phyloP scores from a whole-genome alignment of 2,329 filamentous ascomycete species.

The Xylaria sp. region DNA sequence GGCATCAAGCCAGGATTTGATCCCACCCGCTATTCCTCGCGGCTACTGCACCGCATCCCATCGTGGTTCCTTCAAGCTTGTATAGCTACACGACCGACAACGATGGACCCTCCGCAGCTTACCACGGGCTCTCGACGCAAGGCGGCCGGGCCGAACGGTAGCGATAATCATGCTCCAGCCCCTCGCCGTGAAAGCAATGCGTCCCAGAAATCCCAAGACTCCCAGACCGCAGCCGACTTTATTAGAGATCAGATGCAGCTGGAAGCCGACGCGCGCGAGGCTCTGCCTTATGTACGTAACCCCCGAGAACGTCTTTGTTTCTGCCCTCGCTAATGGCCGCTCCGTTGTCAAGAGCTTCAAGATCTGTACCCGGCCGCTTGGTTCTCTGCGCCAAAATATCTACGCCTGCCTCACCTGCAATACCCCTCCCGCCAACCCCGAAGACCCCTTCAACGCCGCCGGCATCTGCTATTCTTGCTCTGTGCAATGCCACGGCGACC shows the following conservation, averaged over 20 bases:
- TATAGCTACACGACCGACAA: too few relatives aligned
- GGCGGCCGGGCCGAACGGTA: conserved; percentile 29
- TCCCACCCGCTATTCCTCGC: too few relatives aligned
- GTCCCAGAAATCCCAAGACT: conserved; percentile 62
- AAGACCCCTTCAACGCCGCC: conserved; percentile 71
- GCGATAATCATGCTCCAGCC: conserved; percentile 27
- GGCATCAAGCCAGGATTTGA: too few relatives aligned
- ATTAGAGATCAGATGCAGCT: conserved; percentile 88
- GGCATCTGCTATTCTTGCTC: conserved; percentile 97
- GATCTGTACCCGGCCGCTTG: conserved; percentile 88
- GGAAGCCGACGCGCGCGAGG: conserved; percentile 93
- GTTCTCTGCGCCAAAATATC: conserved; percentile 82
- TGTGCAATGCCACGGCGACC: conserved; percentile 94
- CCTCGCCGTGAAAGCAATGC: conserved; percentile 63
- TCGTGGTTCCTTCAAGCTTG: too few relatives aligned
- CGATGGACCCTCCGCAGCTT: conserved; percentile 46
- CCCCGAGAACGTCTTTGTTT: conserved; percentile 9
- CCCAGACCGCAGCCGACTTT: conserved; percentile 79
- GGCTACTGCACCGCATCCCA: too few relatives aligned
- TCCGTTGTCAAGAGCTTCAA: conserved; percentile 78
- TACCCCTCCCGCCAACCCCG: conserved; percentile 69
- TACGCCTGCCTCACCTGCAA: conserved; percentile 96
- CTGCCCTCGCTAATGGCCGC: conserved; percentile 29
- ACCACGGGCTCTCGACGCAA: conserved; percentile 35
- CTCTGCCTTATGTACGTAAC: conserved; percentile 81